These are phyloP conservation scores for Wallacemonas sp. DNA, from an alignment of 208 protist species.

Conservation along the genomic window DNA sequence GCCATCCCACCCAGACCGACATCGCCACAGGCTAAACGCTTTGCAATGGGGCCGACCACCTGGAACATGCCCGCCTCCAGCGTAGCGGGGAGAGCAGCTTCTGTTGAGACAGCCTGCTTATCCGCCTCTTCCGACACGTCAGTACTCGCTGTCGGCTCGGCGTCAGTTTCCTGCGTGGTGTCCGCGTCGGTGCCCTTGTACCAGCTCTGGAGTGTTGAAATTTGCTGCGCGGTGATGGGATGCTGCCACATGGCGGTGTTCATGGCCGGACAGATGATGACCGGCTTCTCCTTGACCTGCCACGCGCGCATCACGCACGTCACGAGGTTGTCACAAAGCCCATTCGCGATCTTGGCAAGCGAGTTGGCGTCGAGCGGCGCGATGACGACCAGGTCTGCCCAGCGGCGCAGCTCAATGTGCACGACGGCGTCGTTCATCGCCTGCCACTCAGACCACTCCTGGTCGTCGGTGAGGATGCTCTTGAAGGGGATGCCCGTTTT, in stretches of 20 bases:
- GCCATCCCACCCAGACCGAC: constrained; percentile 94
- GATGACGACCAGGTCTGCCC: constrained; percentile 96
- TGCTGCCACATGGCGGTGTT: constrained; percentile 98
- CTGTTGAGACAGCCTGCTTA: neutral
- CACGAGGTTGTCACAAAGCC: constrained; percentile 95
- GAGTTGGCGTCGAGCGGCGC: constrained; percentile 97
- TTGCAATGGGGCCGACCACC: constrained; percentile 90
- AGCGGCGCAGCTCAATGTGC: constrained; percentile 93
- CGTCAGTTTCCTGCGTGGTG: neutral
- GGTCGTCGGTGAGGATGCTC: constrained; percentile 82
- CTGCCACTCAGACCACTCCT: constrained; percentile 85
- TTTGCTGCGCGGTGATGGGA: constrained; percentile 87
- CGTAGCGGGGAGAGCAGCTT: constrained; percentile 25
- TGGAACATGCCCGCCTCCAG: constrained; percentile 67
- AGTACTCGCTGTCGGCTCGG: neutral
- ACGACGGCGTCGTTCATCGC: constrained; percentile 88
- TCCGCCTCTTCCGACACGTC: neutral
- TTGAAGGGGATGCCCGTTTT: constrained; percentile 62
- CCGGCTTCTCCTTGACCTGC: constrained; percentile 88
- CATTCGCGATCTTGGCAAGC: constrained; percentile 94
- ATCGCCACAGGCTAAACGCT: constrained; percentile 95
- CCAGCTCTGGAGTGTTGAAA: constrained; percentile 59
- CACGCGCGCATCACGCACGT: constrained; percentile 96
- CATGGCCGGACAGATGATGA: constrained; percentile 98
- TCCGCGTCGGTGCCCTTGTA: constrained; percentile 26